Percentiles rank a stretch among this genome's conserved stretches.
phyloP scores from a whole-genome alignment of 805 yeast genomes.

The Saccharomyces kudriavzevii region DNA sequence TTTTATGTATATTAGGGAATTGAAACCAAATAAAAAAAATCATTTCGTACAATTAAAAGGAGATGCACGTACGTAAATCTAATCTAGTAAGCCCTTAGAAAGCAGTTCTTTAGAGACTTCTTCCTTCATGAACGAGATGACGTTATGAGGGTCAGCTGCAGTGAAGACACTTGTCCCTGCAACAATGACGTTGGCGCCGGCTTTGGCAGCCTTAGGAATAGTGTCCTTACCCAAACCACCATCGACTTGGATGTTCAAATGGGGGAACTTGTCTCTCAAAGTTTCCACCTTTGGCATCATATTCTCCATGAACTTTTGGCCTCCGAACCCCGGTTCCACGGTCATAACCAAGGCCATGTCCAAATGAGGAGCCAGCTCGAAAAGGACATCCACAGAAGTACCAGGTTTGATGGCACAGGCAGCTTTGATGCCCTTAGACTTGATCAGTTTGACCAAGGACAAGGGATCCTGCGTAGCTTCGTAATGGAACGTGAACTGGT shows the following conservation, averaged over 20 bases:
- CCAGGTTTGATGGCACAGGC: constrained; percentile 93
- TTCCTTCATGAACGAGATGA: constrained; percentile 59
- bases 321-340: constrained; percentile 98
- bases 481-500: constrained; percentile 91
- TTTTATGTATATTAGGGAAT: not conserved
- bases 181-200: constrained; percentile 96
- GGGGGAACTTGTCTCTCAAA: constrained; percentile 65
- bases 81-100: constrained; percentile 37
- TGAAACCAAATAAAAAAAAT: not conserved
- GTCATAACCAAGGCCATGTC: constrained; percentile 98
- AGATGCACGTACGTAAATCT: constrained; percentile 1
- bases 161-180: constrained; percentile 94
- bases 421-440: constrained; percentile 76
- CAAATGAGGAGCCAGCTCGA: constrained; percentile 62
- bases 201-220: constrained; percentile 79
- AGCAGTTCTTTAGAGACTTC: constrained; percentile 47
- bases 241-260: constrained; percentile 86
- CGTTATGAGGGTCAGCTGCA: constrained; percentile 69
- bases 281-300: constrained; percentile 94
- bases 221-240: constrained; percentile 91
- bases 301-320: constrained; percentile 88
- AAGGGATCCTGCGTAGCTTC: constrained; percentile 81
- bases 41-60: not conserved
- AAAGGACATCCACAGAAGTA: constrained; percentile 77
- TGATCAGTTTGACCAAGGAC: constrained; percentile 67